Evolutionary conservation across 169 alveolate species (phyloP).

Genomic region (Pseudocohnilembus persalinus): DNA sequence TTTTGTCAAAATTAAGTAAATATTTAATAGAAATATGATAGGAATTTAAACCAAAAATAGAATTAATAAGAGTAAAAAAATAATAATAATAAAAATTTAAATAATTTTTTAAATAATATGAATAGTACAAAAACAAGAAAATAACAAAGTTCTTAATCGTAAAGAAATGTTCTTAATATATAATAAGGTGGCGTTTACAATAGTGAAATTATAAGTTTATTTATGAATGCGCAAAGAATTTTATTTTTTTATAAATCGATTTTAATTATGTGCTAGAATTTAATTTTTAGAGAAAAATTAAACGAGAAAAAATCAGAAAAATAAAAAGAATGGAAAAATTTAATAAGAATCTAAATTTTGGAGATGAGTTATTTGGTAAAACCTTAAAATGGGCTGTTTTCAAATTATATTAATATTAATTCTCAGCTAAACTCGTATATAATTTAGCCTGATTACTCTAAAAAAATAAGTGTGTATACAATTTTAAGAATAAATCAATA

Average conservation of each 20-base stretch:
- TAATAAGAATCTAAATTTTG: background rate
- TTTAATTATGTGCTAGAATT: constrained; percentile 26
- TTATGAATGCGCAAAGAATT: constrained; percentile 26
- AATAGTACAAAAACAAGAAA: background rate
- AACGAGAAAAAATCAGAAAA: constrained; percentile 23
- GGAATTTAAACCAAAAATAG: background rate
- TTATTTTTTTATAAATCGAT: constrained; percentile 29
- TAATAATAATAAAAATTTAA: background rate
- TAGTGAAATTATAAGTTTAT: background rate
- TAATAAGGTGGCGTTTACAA: background rate
- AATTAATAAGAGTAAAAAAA: background rate
- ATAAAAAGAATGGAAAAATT: constrained; percentile 14
- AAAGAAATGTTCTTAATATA: background rate
- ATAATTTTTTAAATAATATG: background rate
- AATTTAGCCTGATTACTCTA: background rate
- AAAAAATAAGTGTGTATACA: constrained; percentile 1
- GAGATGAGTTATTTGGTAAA: constrained; percentile 10
- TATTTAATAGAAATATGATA: background rate
- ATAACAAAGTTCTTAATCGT: background rate
- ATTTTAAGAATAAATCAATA: constrained; percentile 15
- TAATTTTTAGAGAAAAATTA: constrained; percentile 25
- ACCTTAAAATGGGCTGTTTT: constrained; percentile 12
- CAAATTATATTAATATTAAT: constrained; percentile 2
- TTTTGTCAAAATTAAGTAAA: constrained; percentile 1
- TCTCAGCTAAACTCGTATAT: background rate